Evolutionary conservation across 2,329 filamentous ascomycete species (phyloP), one percentile per base, ranked within the genome.

Genomic region (Hypoxylon rubiginosum): DNA sequence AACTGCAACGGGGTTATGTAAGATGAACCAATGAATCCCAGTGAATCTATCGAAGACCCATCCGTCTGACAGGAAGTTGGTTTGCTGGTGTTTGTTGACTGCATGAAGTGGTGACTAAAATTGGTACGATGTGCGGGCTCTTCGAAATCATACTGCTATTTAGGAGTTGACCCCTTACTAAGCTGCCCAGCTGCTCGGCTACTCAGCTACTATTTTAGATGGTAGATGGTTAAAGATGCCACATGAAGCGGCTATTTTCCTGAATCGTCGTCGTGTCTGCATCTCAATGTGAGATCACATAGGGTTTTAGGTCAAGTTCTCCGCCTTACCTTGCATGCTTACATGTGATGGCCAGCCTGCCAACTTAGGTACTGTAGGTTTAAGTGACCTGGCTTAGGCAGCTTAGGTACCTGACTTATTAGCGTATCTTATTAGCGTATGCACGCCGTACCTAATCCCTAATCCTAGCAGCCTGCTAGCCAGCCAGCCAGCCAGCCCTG

Each of bases 1-100:
- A 58, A 65, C 57, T 62, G 46, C 8, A 53, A 56, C 36, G 24
- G 46, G 45, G 54, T 65, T 62, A 68, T 59, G 62, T 68, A 68
- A 62, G 66, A 62, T 68, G 41, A 19, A 36, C 61, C 65, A 59
- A 65, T 58, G 34, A 58, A 32, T 49, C 11, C 34, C n/a, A n/a
- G n/a, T n/a, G n/a, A n/a, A n/a, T n/a, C n/a, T n/a, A n/a, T n/a
- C n/a, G n/a, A n/a, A n/a, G n/a, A n/a, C n/a, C n/a, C n/a, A 36
- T 36, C 10, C 15, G 11, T 36, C 34, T 36, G 11, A 36, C 34
- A 36, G 34, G 34, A 15, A 36, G 34, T 36, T 36, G 34, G 34
- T 15, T 28, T 34, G 32, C 32, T 7, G 13, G 11, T 36, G 10
- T 15, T 36, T 36, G 11, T 15, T 36, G 4, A 36, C 11, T 36